phyloP scores from a whole-genome alignment of 345 rosid species.

The Punica granatum region DNA sequence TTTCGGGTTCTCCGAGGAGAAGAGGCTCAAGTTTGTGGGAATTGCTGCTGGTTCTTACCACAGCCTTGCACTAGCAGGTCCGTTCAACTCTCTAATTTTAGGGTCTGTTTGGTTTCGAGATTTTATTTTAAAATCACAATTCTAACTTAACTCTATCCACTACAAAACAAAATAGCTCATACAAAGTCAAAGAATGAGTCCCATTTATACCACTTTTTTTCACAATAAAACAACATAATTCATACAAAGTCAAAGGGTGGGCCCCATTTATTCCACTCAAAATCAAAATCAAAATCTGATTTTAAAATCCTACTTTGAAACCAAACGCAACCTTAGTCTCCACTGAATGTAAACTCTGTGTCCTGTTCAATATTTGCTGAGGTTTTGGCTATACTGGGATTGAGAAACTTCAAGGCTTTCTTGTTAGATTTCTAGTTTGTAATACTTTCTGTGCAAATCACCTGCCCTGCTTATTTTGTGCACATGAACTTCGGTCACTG shows the following conservation, averaged over 20 bases:
- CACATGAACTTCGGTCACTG: background rate
- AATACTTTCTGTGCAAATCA: background rate
- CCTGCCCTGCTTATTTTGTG: background rate
- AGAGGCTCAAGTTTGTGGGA: constrained; percentile 44
- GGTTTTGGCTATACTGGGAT: background rate
- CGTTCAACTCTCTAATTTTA: background rate
- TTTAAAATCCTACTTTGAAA: no score
- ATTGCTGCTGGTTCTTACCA: constrained; percentile 92
- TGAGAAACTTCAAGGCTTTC: background rate
- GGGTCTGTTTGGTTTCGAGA: no score
- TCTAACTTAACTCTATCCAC: no score
- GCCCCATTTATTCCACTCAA: no score
- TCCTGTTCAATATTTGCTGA: background rate
- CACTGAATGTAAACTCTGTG: background rate
- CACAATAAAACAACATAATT: no score
- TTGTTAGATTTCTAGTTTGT: constrained; percentile 3
- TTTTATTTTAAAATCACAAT: no score
- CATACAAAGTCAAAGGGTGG: no score
- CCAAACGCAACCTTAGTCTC: no score
- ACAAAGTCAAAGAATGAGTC: no score
- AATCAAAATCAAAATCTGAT: no score
- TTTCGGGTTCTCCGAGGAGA: constrained; percentile 17
- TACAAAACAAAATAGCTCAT: no score
- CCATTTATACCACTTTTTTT: no score
- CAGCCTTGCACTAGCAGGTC: constrained; percentile 79